Base-by-base conservation (phyloP, 306 rosid genomes). In the Medicago lupulina region DNA sequence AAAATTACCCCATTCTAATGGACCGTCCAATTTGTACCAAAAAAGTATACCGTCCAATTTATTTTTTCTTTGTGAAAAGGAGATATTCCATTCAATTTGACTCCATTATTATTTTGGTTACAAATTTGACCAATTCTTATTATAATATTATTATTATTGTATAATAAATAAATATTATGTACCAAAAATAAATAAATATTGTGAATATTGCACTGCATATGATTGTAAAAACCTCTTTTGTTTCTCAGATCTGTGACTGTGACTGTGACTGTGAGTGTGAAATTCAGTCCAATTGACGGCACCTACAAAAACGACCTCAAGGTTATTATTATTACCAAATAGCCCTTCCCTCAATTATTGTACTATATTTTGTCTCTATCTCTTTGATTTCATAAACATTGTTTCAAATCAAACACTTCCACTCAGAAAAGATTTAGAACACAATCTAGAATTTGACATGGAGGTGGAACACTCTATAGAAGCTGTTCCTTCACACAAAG, bases 401-500 rank as follows among this genome's bases (percentile, higher is more conserved):
- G 28, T 54, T 18, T 18, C 6, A 10, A 10, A 10, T 10, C 13
- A 19, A 55, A 55, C 62, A 57, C 31, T 28, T 28, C 0, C 62
- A 10, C 62, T 19, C n/a, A 23, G 18, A 0, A 17, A 46, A 49
- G 16, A 51, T 4, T 9, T 9, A 44, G 5, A 50, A n/a, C 21
- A 50, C 57, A 71, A 25, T 71, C 62, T 61, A 73, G 53, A 40
- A 31, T 69, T 66, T 54, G 76, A 58, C 70, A 58, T 58, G 64
- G 64, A 11, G n/a, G 79, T 41, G 38, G 69, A 21, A 8, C 15
- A 60, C 72, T 67, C 76, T 61, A 38, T 49, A 31, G 82, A 81
- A 13, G 55, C 17, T 14, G 59, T 73, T 78, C 9, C 65, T 76
- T 17, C 73, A 7, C 54, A 55, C 8, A 9, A 4, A 1, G 34